Conservation (phyloP, 1,284 basidiomycete species). For the Moesziomyces globuligerus region DNA sequence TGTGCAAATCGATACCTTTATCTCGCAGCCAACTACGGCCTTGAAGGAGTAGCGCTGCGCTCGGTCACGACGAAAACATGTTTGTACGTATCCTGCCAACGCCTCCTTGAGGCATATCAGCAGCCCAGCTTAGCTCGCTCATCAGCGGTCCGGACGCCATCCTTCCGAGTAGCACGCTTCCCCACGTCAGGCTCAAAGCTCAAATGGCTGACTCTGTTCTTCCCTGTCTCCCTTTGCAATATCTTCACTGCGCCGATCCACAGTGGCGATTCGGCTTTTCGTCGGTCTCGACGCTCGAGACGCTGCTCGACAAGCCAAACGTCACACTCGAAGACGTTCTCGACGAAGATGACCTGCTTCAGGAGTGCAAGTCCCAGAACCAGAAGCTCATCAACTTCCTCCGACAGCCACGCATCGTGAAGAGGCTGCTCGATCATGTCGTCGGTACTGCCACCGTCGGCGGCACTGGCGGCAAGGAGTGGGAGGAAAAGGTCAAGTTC, state of each 20-base stretch:
- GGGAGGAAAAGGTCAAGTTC: constrained; percentile 66
- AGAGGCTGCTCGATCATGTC: constrained; percentile 82
- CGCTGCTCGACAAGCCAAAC: constrained; percentile 62
- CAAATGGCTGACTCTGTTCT: constrained; percentile 5
- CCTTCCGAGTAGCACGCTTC: too few relatives aligned
- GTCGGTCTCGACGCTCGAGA: constrained; percentile 60
- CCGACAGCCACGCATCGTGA: constrained; percentile 80
- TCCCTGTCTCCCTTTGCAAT: neutral
- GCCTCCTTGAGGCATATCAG: too few relatives aligned
- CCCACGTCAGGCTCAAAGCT: too few relatives aligned
- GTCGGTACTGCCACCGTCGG: constrained; percentile 83
- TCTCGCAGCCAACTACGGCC: neutral
- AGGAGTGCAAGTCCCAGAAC: constrained; percentile 95
- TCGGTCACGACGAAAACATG: constrained; percentile 8
- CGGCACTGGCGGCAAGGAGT: constrained; percentile 70
- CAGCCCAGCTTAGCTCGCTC: too few relatives aligned
- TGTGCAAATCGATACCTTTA: too few relatives aligned
- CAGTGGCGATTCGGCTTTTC: constrained; percentile 66
- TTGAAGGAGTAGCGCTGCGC: constrained; percentile 7
- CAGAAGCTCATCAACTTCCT: constrained; percentile 86
- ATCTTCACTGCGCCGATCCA: neutral
- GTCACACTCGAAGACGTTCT: constrained; percentile 83
- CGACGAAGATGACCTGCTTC: constrained; percentile 91
- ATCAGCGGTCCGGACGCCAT: too few relatives aligned
- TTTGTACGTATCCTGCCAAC: constrained; percentile 24